phyloP scores from a whole-genome alignment of 1,284 basidiomycete genomes.

The Kalmanozyma brasiliensis region DNA sequence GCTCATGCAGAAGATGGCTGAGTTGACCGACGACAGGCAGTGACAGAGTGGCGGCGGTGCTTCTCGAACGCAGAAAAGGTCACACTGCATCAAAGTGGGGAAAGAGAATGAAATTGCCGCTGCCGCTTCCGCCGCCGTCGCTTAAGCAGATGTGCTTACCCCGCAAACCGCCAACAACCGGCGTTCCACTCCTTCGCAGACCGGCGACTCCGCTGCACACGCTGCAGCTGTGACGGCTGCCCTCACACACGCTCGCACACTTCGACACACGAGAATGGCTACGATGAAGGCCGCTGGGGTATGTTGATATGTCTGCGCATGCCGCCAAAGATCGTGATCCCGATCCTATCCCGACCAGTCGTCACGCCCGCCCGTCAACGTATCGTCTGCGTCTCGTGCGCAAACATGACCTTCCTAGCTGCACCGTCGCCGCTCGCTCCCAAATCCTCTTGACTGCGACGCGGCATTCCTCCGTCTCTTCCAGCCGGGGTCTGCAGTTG shows the following conservation, averaged over 20 bases:
- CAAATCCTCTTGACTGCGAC: slow-evolving; percentile 40
- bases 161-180: neutral
- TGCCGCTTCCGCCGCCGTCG: neutral
- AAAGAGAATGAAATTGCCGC: neutral
- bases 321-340: too few species aligned
- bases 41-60: too few species aligned
- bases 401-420: slow-evolving; percentile 43
- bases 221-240: too few species aligned
- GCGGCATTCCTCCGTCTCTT: slow-evolving; percentile 7
- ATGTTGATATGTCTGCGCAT: too few species aligned
- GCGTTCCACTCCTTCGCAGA: neutral
- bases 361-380: slow-evolving; percentile 50
- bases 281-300: too few species aligned
- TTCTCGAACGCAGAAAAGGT: neutral
- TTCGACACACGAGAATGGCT: too few species aligned
- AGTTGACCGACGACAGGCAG: too few species aligned
- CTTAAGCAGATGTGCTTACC: neutral
- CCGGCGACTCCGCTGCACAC: slow-evolving; percentile 4
- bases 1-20: too few species aligned
- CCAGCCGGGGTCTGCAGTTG: slow-evolving; percentile 6
- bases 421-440: slow-evolving; percentile 3
- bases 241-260: too few species aligned
- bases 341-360: too few species aligned
- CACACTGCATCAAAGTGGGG: slow-evolving; percentile 2
- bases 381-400: slow-evolving; percentile 29